Base-by-base conservation (phyloP, 208 protist genomes). In the Porcisia deanei region DNA sequence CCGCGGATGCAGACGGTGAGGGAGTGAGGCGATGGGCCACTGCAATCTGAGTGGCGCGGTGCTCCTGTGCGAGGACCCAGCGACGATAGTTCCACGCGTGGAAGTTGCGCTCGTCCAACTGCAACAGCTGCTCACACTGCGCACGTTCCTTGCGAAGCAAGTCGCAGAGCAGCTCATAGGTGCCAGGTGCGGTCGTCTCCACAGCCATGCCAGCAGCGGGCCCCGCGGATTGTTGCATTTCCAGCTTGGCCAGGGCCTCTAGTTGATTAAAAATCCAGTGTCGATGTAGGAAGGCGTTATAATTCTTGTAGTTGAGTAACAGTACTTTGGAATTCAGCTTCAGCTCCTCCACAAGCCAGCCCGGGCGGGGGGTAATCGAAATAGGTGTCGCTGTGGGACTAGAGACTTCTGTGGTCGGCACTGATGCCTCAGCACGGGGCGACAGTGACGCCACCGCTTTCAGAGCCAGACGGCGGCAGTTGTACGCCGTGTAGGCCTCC, bases 81-180 rank as follows among this genome's bases (percentile, higher is more conserved):
- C 91, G 88, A 1, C 94, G 90, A 74, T 97, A 93, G 60, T 94
- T 94, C 93, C 94, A 98, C 0, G 80, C 88, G 79, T 98, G 94
- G 73, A 98, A 98, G 79, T 98, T 98, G 58, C 94, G 91, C 82
- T 96, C 94, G 67, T 98, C 94, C 14, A 90, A 60, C 53, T 87
- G 77, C 39, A 98, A 83, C 53, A 96, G 80, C 77, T 80, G 52
- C 71, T 96, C 89, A 53, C 90, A 94, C 76, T 95, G 85, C 12
- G 76, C 69, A 30, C 86, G 83, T 67, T 98, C 91, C 63, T 85
- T 93, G 5, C 73, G 61, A 25, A 98, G 75, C 0, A 88, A 70
- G 58, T 72, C 71, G 14, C 77, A 69, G 16, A 85, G 77, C 14
- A 85, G 41, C 34, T n/a, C 53, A 57, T 37, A 72, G 0, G 76